Evolutionary conservation across 192 early-diverging fungal species (phyloP), one percentile per base, ranked within the genome.

Genomic region (Coemansia sp.): DNA sequence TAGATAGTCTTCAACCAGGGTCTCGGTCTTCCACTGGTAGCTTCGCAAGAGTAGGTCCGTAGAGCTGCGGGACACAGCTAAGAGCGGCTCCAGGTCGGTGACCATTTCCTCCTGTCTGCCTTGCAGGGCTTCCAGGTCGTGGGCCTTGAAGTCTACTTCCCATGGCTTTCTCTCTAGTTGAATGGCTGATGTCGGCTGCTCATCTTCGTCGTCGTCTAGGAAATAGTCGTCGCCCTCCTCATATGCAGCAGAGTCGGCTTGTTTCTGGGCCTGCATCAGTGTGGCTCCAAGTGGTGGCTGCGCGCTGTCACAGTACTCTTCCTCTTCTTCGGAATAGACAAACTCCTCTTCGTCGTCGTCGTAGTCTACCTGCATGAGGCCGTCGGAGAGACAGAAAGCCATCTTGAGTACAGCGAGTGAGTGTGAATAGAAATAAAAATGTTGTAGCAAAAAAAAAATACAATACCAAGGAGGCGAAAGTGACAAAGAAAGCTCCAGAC

Each of bases 121-220:
- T 31, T 45, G 67, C 43, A 82, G 64, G 7, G 38, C 66, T 20
- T 61, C 48, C 3, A 50, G 41, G 45, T 70, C 42, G 16, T 68
- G 68, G 8, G 77, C 65, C 56, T 58, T 52, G 48, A 74, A 76
- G 39, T 82, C 79, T 16, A 82, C 72, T 57, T 77, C 79, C 75
- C 75, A 77, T 9, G 48, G 48, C 21, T 52, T 52, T 13, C 14
- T 26, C 11, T 11, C 23, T 26, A 12, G 20, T 26, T 52, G 9
- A 14, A 52, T 26, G 13, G 23, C 48, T 1, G 48, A 52, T 11
- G 48, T 52, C 12, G 48, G 48, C 11, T 38, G 42, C 0, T 69
- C 61, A 9, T 72, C 72, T 57, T 78, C 75, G 36, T 39, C 61
- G 33, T 72, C 80, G 26, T 41, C 64, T 2, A 59, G 50, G 33